A percentile compares a stretch with the other conserved stretches of the same genome.
Evolutionary conservation across 2,329 filamentous ascomycete species (phyloP).

Genomic region (Botrytis tulipae): DNA sequence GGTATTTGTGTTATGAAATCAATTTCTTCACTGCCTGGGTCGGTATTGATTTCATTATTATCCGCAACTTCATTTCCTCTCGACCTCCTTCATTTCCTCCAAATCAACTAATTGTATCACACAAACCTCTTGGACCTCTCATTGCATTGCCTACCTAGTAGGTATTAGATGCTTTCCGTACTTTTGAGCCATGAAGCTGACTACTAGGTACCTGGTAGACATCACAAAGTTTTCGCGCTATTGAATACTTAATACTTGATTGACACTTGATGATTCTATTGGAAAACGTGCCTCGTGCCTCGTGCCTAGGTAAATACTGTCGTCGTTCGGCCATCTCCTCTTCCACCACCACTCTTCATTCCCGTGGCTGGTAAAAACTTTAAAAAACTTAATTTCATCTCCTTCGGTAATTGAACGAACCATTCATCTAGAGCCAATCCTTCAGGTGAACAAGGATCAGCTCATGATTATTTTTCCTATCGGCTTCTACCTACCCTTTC

Average conservation of each 20-base stretch:
- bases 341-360: background rate
- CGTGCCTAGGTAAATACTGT: background rate
- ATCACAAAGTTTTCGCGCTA: background rate
- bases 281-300: background rate
- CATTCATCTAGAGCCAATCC: background rate
- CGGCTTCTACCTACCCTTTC: background rate
- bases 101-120: background rate
- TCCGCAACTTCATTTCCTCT: background rate
- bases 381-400: background rate
- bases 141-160: background rate
- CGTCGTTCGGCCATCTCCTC: background rate
- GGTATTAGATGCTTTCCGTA: background rate
- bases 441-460: conserved; percentile 3
- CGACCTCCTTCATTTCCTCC: background rate
- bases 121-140: background rate
- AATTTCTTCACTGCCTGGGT: background rate
- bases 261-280: background rate
- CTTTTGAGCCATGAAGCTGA: background rate
- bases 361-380: background rate
- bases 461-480: background rate
- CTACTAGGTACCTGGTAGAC: background rate
- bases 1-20: background rate
- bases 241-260: background rate
- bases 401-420: background rate
- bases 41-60: background rate